Evolutionary conservation across 768 basidiomycete species (phyloP).

Genomic region (Sporobolomyces roseus): DNA sequence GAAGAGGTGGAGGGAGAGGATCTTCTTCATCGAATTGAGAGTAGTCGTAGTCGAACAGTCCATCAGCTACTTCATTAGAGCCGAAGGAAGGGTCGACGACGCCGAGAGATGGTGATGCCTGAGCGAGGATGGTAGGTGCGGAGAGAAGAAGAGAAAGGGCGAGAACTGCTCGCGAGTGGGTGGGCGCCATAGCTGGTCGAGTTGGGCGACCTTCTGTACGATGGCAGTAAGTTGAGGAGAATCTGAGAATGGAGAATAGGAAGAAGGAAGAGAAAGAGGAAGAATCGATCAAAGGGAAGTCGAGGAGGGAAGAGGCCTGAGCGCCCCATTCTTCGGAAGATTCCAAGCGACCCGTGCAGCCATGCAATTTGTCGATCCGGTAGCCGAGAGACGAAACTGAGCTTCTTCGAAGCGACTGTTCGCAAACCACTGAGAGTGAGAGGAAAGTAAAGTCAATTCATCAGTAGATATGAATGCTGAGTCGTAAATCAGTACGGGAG

Average conservation of each 20-base stretch:
- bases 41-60: slow-evolving; percentile 12
- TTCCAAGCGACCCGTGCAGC: too few relatives aligned
- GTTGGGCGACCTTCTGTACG: slow-evolving; percentile 15
- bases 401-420: too few relatives aligned
- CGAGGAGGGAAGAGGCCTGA: not conserved
- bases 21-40: not conserved
- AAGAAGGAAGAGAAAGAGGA: not conserved
- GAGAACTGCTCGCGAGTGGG: not conserved
- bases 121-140: not conserved
- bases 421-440: too few relatives aligned
- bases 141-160: not conserved
- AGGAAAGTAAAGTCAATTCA: too few relatives aligned
- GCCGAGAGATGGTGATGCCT: not conserved
- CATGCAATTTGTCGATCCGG: too few relatives aligned
- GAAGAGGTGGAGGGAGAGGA: slow-evolving; percentile 7
- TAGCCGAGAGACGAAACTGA: too few relatives aligned
- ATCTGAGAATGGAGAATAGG: not conserved
- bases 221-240: not conserved
- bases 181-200: slow-evolving; percentile 8
- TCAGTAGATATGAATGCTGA: too few relatives aligned
- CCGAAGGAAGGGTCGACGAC: not conserved
- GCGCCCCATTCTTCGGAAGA: too few relatives aligned
- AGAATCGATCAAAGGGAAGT: not conserved
- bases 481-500: too few relatives aligned
- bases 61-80: not conserved